Evolutionary conservation across 176 grass and related monocot genomes (phyloP).

Genomic region (Pharus latifolius): DNA sequence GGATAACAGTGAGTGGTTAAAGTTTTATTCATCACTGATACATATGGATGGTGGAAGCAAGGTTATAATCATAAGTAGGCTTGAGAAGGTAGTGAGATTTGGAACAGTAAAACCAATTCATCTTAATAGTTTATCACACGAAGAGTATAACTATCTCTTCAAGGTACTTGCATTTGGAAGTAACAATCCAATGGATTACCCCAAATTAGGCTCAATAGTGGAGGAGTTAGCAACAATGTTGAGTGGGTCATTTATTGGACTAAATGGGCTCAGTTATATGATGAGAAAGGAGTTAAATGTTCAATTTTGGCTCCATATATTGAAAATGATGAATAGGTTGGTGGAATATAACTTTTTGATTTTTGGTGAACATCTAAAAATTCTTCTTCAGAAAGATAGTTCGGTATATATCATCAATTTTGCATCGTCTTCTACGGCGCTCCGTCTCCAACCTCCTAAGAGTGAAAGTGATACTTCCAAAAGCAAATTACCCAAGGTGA

Average conservation of each 20-base stretch:
- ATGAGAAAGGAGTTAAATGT: not conserved
- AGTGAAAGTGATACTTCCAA: too few relatives aligned
- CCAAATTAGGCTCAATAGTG: not conserved
- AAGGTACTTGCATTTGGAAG: not conserved
- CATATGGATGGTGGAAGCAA: not conserved
- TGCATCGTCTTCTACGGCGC: not conserved
- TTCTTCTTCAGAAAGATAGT: not conserved
- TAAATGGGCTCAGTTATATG: not conserved
- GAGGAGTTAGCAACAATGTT: not conserved
- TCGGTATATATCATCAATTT: not conserved
- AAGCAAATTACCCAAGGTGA: not conserved
- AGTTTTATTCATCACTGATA: not conserved
- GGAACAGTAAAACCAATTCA: not conserved
- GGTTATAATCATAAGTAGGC: not conserved
- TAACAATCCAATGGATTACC: not conserved
- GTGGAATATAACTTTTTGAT: not conserved
- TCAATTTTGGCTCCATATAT: not conserved
- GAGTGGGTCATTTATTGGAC: not conserved
- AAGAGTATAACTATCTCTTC: not conserved
- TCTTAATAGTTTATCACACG: not conserved
- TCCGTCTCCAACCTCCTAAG: not conserved
- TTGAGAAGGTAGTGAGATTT: not conserved
- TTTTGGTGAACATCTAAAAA: not conserved
- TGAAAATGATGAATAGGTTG: not conserved
- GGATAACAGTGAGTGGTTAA: not conserved